Evolutionary conservation across 352 stramenopile species (phyloP).

Genomic region (Phytophthora pini): DNA sequence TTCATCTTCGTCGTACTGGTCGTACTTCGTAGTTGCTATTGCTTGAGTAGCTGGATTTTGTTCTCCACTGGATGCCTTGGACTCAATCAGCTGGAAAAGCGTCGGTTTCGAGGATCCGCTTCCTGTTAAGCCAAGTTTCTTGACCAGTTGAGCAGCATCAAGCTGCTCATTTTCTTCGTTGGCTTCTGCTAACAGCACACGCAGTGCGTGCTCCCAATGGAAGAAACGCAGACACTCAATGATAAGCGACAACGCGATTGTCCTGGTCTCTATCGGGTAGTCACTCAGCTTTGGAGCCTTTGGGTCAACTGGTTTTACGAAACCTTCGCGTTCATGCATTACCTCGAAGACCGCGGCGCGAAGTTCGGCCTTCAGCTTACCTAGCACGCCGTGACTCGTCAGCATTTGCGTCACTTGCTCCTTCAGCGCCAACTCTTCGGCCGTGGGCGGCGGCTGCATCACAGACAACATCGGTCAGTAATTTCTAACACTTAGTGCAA

Average conservation of each 20-base stretch:
- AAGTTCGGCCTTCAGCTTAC: constrained; percentile 82
- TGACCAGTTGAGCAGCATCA: constrained; percentile 11
- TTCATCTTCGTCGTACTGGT: constrained; percentile 3
- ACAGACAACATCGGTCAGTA: constrained; percentile 27
- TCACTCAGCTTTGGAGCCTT: constrained; percentile 30
- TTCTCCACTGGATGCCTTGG: constrained; percentile 4
- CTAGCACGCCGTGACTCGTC: constrained; percentile 66
- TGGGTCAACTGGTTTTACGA: constrained; percentile 17
- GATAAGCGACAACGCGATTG: constrained; percentile 57
- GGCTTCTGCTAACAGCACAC: constrained; percentile 56
- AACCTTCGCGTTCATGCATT: constrained; percentile 60
- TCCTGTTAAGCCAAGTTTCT: constrained; percentile 28
- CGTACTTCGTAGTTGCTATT: constrained; percentile 1
- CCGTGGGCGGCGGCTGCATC: constrained; percentile 38
- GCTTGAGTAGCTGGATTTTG: constrained; percentile 1
- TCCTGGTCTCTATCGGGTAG: constrained; percentile 38
- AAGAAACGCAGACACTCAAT: constrained; percentile 68
- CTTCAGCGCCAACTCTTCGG: constrained; percentile 72
- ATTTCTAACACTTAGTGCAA: constrained; percentile 23
- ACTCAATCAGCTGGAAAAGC: constrained; percentile 44
- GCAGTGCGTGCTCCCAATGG: constrained; percentile 61
- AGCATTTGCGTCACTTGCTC: constrained; percentile 64
- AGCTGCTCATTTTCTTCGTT: constrained; percentile 27
- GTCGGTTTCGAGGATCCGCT: constrained; percentile 10
- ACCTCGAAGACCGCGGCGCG: constrained; percentile 78